Conservation (phyloP, 495 filamentous ascomycete species). For the Tuber indicum region DNA sequence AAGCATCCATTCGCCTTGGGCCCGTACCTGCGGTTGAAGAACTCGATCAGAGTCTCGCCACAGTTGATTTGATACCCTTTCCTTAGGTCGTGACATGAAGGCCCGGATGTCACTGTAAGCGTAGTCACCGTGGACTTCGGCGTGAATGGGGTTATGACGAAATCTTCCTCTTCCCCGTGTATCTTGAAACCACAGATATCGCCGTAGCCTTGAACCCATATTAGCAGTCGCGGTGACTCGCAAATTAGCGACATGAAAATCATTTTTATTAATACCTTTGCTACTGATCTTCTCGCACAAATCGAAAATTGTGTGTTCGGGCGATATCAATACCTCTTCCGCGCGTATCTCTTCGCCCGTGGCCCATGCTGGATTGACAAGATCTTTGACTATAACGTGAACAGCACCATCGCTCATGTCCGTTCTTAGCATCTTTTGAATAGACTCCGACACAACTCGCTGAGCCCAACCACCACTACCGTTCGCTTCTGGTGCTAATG, state of each 20-base stretch:
- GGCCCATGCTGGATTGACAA: background rate
- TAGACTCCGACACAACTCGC: background rate
- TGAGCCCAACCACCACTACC: background rate
- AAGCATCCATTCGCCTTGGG: background rate
- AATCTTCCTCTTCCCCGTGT: background rate
- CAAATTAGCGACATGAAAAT: background rate
- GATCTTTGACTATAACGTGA: background rate
- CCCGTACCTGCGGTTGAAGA: background rate
- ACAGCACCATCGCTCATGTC: background rate
- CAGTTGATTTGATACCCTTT: conserved; percentile 11
- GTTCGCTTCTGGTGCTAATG: background rate
- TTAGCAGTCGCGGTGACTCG: background rate
- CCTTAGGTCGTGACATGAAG: background rate
- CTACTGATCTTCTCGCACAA: background rate
- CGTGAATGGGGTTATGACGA: background rate
- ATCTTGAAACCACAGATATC: background rate
- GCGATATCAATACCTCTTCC: background rate
- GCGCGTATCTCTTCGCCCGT: background rate
- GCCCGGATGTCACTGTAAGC: conserved; percentile 1
- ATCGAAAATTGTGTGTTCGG: background rate
- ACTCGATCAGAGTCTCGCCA: conserved; percentile 13
- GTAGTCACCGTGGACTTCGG: background rate
- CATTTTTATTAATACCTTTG: background rate
- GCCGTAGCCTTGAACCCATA: background rate
- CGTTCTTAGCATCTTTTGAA: background rate